A percentile compares a stretch with the other conserved stretches of the same genome.
phyloP scores from a whole-genome alignment of 1,139 yeast species.

The Pichia norvegensis region DNA sequence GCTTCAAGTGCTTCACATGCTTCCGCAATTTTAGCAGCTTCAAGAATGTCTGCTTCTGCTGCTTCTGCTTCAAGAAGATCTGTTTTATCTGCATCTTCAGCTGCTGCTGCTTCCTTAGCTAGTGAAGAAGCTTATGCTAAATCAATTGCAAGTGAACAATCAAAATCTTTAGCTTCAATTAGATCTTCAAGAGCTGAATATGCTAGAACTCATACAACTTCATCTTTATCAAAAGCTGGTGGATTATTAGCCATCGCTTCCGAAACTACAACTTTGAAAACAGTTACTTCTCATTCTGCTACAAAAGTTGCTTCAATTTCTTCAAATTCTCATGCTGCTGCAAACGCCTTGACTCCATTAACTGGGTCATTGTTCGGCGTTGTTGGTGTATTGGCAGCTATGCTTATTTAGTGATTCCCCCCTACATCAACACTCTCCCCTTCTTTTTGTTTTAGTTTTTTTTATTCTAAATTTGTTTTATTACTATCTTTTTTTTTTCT shows the following conservation, averaged over 20 bases:
- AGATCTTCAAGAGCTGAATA: slow-evolving; percentile 9
- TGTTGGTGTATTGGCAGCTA: slow-evolving; percentile 44
- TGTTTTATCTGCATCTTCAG: slow-evolving; percentile 15
- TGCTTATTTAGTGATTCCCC: slow-evolving; percentile 33
- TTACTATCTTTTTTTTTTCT: background rate
- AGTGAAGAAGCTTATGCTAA: slow-evolving; percentile 14
- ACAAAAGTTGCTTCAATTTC: slow-evolving; percentile 10
- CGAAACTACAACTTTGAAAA: slow-evolving; percentile 20
- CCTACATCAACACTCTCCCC: no score
- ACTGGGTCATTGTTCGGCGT: slow-evolving; percentile 42
- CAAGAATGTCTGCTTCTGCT: slow-evolving; percentile 6
- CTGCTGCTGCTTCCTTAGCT: slow-evolving; percentile 18
- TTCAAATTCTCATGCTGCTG: slow-evolving; percentile 23
- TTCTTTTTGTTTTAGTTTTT: no score
- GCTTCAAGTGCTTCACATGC: slow-evolving; percentile 14
- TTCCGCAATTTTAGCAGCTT: slow-evolving; percentile 21
- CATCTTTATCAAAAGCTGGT: slow-evolving; percentile 17
- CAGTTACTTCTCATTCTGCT: slow-evolving; percentile 27
- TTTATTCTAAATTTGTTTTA: background rate
- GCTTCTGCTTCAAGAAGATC: slow-evolving; percentile 10
- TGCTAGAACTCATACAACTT: slow-evolving; percentile 26
- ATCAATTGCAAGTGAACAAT: no score
- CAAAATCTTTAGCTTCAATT: slow-evolving; percentile 16
- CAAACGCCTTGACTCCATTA: slow-evolving; percentile 31
- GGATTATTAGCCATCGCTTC: slow-evolving; percentile 30